Conservation (phyloP, 306 rosid species). For the Coriaria nepalensis region DNA sequence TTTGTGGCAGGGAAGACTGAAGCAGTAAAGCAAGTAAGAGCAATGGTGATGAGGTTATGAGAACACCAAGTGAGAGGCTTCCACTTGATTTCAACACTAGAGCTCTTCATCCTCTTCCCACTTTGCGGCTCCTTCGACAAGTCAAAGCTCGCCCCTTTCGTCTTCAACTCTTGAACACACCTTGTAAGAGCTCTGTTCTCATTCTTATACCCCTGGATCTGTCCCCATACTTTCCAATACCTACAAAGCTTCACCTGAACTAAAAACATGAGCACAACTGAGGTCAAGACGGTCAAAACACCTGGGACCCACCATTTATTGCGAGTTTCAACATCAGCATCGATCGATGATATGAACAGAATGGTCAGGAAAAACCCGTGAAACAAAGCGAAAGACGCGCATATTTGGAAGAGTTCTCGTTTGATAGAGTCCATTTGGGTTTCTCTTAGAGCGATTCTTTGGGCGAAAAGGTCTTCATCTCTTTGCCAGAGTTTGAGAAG, state of each 20-base stretch:
- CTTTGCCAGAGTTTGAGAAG: constrained; percentile 87
- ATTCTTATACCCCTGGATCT: constrained; percentile 40
- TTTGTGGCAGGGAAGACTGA: constrained; percentile 48
- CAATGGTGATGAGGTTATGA: constrained; percentile 29
- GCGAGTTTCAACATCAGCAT: constrained; percentile 18
- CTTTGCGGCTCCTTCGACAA: constrained; percentile 44
- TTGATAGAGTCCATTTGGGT: constrained; percentile 35
- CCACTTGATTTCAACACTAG: constrained; percentile 86
- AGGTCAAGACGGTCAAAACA: constrained; percentile 33
- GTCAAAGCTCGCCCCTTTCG: constrained; percentile 86
- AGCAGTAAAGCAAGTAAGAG: constrained; percentile 56
- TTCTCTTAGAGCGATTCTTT: constrained; percentile 37
- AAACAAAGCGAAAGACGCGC: constrained; percentile 55
- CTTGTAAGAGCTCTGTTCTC: constrained; percentile 39
- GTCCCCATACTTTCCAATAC: constrained; percentile 61
- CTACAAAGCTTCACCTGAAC: constrained; percentile 41
- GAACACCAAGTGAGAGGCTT: constrained; percentile 43
- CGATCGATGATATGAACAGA: constrained; percentile 45
- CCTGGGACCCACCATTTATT: constrained; percentile 76
- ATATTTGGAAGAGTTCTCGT: constrained; percentile 55
- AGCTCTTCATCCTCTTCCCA: constrained; percentile 76
- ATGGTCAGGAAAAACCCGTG: constrained; percentile 53
- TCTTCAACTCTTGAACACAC: constrained; percentile 71
- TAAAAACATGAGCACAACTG: constrained; percentile 36
- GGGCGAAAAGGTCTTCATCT: constrained; percentile 53